Conservation (phyloP, 768 basidiomycete genomes). For the Kwoniella sp. region DNA sequence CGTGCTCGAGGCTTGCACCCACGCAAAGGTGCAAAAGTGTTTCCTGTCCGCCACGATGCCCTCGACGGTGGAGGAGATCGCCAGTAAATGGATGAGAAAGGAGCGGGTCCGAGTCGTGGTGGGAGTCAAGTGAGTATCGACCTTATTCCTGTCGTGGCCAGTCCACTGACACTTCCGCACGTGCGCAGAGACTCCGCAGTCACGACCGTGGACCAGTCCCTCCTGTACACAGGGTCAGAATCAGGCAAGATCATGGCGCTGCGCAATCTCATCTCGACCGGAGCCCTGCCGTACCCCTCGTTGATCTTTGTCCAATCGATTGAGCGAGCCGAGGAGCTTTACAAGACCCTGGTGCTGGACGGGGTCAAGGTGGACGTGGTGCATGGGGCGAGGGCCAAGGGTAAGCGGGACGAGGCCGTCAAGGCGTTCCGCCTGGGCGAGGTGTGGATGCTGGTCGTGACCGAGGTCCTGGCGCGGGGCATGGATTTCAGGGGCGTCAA, state of each 20-base stretch:
- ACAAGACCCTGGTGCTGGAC: constrained; percentile 76
- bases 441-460: constrained; percentile 92
- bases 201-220: constrained; percentile 77
- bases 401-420: constrained; percentile 80
- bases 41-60: constrained; percentile 95
- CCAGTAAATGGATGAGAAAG: constrained; percentile 75
- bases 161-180: background rate
- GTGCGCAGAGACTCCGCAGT: constrained; percentile 82
- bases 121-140: constrained; percentile 74
- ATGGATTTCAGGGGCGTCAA: constrained; percentile 95
- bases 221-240: constrained; percentile 89
- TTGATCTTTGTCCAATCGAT: constrained; percentile 91
- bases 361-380: constrained; percentile 79
- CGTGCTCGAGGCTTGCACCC: constrained; percentile 71
- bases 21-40: constrained; percentile 69
- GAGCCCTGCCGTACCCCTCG: constrained; percentile 74
- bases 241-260: constrained; percentile 89
- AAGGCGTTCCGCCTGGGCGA: constrained; percentile 79
- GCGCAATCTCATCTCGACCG: constrained; percentile 67
- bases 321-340: constrained; percentile 56
- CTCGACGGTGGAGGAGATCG: constrained; percentile 76
- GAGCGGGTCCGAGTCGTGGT: constrained; percentile 86
- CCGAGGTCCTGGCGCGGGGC: constrained; percentile 95
- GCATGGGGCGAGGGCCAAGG: constrained; percentile 82
- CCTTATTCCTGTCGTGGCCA: background rate